Percentiles rank a stretch among this genome's conserved stretches.
These are phyloP conservation scores for Lactarius evosmus DNA, from an alignment of 768 basidiomycete genomes.

Conservation along the genomic window DNA sequence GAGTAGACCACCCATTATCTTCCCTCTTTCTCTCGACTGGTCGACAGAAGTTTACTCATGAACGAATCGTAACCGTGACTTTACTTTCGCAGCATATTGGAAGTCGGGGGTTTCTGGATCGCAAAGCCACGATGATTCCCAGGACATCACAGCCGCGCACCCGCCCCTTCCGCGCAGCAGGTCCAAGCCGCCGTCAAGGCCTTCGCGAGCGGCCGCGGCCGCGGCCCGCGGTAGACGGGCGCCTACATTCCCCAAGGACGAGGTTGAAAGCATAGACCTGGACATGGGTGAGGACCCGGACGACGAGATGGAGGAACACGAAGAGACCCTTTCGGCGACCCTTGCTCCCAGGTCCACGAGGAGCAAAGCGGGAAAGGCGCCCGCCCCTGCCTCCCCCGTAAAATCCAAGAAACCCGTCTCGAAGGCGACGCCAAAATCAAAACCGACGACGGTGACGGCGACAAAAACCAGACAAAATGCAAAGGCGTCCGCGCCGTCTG, in stretches of 20 bases:
- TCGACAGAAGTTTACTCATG: too few species aligned
- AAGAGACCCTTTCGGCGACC: not conserved
- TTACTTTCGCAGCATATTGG: conserved; percentile 10
- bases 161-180: conserved; percentile 11
- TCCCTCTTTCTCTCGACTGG: not conserved
- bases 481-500: not conserved
- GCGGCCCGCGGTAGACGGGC: not conserved
- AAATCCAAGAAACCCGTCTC: not conserved
- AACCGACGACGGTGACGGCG: not conserved
- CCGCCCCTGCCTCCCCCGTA: not conserved
- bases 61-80: not conserved
- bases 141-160: conserved; percentile 13
- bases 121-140: conserved; percentile 54
- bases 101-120: conserved; percentile 7
- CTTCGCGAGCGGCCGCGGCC: not conserved
- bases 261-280: not conserved
- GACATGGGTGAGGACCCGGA: not conserved
- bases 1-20: conserved; percentile 19
- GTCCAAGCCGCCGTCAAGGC: conserved; percentile 10
- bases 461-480: not conserved
- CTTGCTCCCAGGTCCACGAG: not conserved
- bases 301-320: not conserved
- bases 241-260: not conserved
- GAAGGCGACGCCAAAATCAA: not conserved
- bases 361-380: conserved; percentile 2